These are phyloP conservation scores for Raffaelea ambrosiae DNA, from an alignment of 2,329 filamentous ascomycete species.

Conservation along the genomic window DNA sequence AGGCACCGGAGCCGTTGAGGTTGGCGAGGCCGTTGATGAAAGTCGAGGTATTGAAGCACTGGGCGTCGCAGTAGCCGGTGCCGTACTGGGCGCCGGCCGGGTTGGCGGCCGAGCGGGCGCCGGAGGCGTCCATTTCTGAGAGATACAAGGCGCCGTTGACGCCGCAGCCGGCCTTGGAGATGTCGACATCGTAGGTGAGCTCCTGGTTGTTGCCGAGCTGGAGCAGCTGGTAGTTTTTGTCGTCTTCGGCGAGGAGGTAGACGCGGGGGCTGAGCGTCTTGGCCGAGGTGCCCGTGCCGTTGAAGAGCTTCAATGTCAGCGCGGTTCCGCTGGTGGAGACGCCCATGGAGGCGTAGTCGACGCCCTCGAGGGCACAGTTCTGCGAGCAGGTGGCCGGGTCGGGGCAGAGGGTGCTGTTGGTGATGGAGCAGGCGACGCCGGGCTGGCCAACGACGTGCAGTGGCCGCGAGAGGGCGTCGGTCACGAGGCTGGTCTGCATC, in stretches of 20 bases:
- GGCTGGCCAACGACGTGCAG: conserved; percentile 14
- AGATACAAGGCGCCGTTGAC: conserved; percentile 58
- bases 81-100: conserved; percentile 47
- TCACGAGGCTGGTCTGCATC: conserved; percentile 14
- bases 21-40: conserved; percentile 27
- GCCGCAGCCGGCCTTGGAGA: conserved; percentile 53
- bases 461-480: conserved; percentile 14
- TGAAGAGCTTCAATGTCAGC: conserved; percentile 17
- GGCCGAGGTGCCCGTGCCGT: conserved; percentile 9
- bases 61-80: conserved; percentile 49
- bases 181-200: conserved; percentile 56
- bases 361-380: conserved; percentile 42
- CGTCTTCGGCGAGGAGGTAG: conserved; percentile 45
- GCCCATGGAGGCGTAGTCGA: conserved; percentile 30
- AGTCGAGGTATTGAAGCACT: conserved; percentile 30
- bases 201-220: conserved; percentile 49
- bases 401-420: conserved; percentile 25
- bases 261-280: conserved; percentile 30
- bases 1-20: conserved; percentile 26
- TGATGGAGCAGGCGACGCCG: conserved; percentile 10
- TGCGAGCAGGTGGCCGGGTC: conserved; percentile 33
- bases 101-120: conserved; percentile 41
- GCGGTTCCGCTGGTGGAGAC: conserved; percentile 14
- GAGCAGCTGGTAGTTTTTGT: conserved; percentile 48
- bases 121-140: conserved; percentile 50